Evolutionary conservation across 2,329 filamentous ascomycete species (phyloP), one percentile per base, ranked within the genome.

Genomic region (Dactylellina drechsleri): DNA sequence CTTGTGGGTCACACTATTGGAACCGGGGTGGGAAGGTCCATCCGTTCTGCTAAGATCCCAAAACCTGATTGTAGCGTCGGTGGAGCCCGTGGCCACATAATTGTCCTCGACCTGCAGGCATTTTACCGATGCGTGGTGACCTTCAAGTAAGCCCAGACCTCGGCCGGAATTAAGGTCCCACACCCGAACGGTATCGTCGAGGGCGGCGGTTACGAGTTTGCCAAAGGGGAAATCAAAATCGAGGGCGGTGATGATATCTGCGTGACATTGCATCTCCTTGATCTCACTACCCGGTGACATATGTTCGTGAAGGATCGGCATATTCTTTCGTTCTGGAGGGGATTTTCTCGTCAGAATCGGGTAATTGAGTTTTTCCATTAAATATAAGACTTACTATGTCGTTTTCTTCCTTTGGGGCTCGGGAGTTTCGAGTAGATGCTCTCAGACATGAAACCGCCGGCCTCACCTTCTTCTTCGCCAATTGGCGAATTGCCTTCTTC

Each of bases 151-250:
- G 26, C 95, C 95, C 80, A 97, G 93, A 82, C 94, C 98, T 40
- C 93, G 88, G 43, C 95, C 95, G 1, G 92, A 91, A 80, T 95
- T 97, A 77, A 99, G 85, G 82, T 99, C 95, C 95, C 95, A 99
- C 18, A 99, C 95, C 76, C 92, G 88, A 50, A 99, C 91, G 0
- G 92, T 93, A 81, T 99, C 95, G 81, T 99, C 95, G 79, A 97
- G 84, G 8, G 93, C 92, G 8, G 95, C 91, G 6, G 93, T 94
- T 4, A 98, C 92, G 87, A 98, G 89, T 18, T 92, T 96, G 15
- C 95, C 95, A 82, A 98, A 98, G 0, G 95, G 95, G n/a, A 91
- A 91, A 81, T 99, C 95, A 82, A 99, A 99, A 83, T 98, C 95
- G 76, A 99, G 82, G 6, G 94, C 91, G 0, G 93, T 96, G 76